A percentile compares a stretch with the other conserved stretches of the same genome.
Conservation (phyloP, 352 stramenopile genomes). For the Thalassiosira oceanica region DNA sequence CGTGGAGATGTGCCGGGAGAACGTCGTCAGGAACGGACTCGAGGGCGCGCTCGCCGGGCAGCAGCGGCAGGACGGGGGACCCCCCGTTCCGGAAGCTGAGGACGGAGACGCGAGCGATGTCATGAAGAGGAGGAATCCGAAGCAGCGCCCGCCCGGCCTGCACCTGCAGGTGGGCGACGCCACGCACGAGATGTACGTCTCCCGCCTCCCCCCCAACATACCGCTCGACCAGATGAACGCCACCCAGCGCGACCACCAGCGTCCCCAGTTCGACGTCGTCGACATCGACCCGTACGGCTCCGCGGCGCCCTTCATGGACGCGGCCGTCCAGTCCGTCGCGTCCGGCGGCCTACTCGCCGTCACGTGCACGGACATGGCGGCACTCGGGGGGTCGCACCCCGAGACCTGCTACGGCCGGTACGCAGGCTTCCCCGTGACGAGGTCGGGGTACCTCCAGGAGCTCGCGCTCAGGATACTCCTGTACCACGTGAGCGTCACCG, state of each 20-base stretch:
- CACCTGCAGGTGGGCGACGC: slow-evolving; percentile 68
- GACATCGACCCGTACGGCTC: slow-evolving; percentile 99
- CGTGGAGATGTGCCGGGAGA: slow-evolving; percentile 93
- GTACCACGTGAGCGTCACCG: slow-evolving; percentile 90
- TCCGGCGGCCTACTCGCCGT: slow-evolving; percentile 97
- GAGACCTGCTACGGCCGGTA: slow-evolving; percentile 87
- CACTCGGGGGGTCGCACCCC: slow-evolving; percentile 82
- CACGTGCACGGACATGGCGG: slow-evolving; percentile 99
- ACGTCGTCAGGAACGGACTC: slow-evolving; percentile 86
- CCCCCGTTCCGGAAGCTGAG: not conserved
- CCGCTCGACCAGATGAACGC: slow-evolving; percentile 28
- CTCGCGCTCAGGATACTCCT: slow-evolving; percentile 90
- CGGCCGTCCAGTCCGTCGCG: slow-evolving; percentile 90
- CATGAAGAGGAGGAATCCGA: not conserved
- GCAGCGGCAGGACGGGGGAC: slow-evolving; percentile 12
- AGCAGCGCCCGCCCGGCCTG: slow-evolving; percentile 52
- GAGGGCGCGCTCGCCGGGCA: slow-evolving; percentile 43
- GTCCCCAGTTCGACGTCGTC: slow-evolving; percentile 98
- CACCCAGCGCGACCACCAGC: slow-evolving; percentile 59
- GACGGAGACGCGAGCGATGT: no score
- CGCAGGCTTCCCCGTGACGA: slow-evolving; percentile 81
- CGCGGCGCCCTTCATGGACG: slow-evolving; percentile 97
- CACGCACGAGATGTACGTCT: slow-evolving; percentile 75
- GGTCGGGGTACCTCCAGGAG: slow-evolving; percentile 86
- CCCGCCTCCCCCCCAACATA: slow-evolving; percentile 33